phyloP scores from a whole-genome alignment of 129 eudicot genomes.

The Helichrysum umbraculigerum region DNA sequence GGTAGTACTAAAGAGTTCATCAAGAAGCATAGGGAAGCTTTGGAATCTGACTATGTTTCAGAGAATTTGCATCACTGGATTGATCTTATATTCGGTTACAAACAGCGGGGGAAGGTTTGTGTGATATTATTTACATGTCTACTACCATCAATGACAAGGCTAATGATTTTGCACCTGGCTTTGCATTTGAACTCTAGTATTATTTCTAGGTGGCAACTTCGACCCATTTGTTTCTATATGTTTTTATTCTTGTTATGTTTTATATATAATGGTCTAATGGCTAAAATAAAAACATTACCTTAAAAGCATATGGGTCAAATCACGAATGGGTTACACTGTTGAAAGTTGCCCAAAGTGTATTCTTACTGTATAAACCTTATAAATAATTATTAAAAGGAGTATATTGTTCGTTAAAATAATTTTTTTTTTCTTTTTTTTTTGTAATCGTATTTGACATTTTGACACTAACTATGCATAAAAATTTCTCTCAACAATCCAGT shows the following conservation, averaged over 20 bases:
- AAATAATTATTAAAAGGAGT: no score
- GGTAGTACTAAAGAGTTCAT: slow-evolving; percentile 94
- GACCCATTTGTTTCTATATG: neutral
- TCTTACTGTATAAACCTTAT: no score
- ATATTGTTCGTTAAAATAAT: no score
- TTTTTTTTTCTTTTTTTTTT: neutral
- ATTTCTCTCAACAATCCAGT: no score
- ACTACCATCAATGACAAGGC: neutral
- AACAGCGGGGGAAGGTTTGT: slow-evolving; percentile 94
- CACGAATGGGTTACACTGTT: neutral
- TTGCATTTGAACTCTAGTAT: neutral
- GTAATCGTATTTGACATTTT: neutral
- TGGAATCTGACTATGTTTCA: slow-evolving; percentile 91
- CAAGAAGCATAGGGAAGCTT: slow-evolving; percentile 94
- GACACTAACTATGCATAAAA: neutral
- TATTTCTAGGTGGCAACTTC: no score
- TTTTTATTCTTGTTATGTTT: neutral
- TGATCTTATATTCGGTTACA: slow-evolving; percentile 92
- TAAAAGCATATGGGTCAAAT: neutral
- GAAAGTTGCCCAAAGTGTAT: neutral
- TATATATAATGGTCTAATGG: neutral
- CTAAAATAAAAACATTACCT: neutral
- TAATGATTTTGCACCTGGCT: neutral
- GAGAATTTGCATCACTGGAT: slow-evolving; percentile 99
- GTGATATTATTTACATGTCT: neutral